Evolutionary conservation across 805 yeast species (phyloP), one percentile per base, ranked within the genome.

Genomic region (Sugiyamaella boreocaroliniensis): DNA sequence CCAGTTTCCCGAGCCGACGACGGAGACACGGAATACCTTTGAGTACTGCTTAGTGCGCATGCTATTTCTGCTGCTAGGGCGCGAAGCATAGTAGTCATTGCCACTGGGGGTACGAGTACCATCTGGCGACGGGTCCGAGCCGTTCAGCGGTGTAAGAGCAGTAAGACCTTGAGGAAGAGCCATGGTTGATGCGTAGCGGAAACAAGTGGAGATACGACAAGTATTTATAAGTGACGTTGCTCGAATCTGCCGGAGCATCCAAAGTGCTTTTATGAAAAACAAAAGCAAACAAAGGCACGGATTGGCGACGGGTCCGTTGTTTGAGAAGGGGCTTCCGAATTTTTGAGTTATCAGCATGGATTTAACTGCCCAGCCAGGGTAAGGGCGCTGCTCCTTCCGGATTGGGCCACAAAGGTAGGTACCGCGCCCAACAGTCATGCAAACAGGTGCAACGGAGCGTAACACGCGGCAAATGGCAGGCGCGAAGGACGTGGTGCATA

Each of bases 1-100:
- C 88, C 99, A 92, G 73, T 92, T 92, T 68, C 98, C 99, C 29
- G 97, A 89, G 43, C 99, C 99, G 59, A 93, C 83, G 51, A 89
- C 88, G 42, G 89, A 76, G 43, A 84, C 77, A 63, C 75, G 79
- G 71, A 74, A 82, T 19, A 77, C 48, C 42, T 50, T 50, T 20
- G 40, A 26, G 43, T 50, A 50, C 5, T 45, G 22, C 18, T 32
- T 46, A 15, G 18, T 32, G 2, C 42, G 20, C 12, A 20, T 19
- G 15, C 29, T 40, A 9, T 19, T 49, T 34, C 45, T 34, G 40
- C 53, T 50, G 43, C 45, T 45, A 6, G 53, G 53, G 14, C 53
- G 53, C 18, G 49, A 43, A 8, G 26, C 43, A 20, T 50, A 50
- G 29, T 50, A 50, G 12, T 50, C 49, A 10, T 32, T 19, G 20